Conservation (phyloP, 2,329 filamentous ascomycete species). For the Talaromyces sp. region DNA sequence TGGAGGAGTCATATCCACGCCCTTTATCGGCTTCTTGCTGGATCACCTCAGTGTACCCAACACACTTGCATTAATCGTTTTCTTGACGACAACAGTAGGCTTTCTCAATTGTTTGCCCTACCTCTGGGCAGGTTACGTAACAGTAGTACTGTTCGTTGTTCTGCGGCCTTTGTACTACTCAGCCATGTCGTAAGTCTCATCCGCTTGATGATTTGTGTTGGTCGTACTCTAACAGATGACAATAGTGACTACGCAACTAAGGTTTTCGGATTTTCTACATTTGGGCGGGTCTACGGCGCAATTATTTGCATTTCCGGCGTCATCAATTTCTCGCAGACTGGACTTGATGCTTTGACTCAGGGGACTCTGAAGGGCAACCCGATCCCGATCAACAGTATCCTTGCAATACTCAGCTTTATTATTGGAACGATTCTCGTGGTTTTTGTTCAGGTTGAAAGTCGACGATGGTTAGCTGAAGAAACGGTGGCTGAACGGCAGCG, state of each 20-base stretch:
- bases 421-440: slow-evolving; percentile 64
- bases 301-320: slow-evolving; percentile 83
- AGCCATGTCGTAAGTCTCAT: slow-evolving; percentile 62
- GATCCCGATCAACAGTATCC: slow-evolving; percentile 69
- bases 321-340: slow-evolving; percentile 78
- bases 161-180: slow-evolving; percentile 91
- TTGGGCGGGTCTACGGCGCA: slow-evolving; percentile 85
- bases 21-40: slow-evolving; percentile 77
- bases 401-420: slow-evolving; percentile 61
- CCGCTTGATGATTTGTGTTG: not conserved
- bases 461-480: slow-evolving; percentile 15
- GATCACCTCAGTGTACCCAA: slow-evolving; percentile 72
- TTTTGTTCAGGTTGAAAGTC: slow-evolving; percentile 53
- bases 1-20: slow-evolving; percentile 75
- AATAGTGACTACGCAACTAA: slow-evolving; percentile 76
- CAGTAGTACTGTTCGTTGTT: slow-evolving; percentile 76
- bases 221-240: not conserved
- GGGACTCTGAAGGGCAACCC: slow-evolving; percentile 68
- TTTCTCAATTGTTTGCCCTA: slow-evolving; percentile 70
- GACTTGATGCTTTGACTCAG: slow-evolving; percentile 74
- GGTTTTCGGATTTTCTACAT: slow-evolving; percentile 88
- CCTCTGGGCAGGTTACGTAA: slow-evolving; percentile 63
- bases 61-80: slow-evolving; percentile 67
- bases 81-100: slow-evolving; percentile 70
- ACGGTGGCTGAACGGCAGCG: slow-evolving; percentile 28